phyloP scores from a whole-genome alignment of 2,329 filamentous ascomycete genomes.

The Chaetomium strumarium region DNA sequence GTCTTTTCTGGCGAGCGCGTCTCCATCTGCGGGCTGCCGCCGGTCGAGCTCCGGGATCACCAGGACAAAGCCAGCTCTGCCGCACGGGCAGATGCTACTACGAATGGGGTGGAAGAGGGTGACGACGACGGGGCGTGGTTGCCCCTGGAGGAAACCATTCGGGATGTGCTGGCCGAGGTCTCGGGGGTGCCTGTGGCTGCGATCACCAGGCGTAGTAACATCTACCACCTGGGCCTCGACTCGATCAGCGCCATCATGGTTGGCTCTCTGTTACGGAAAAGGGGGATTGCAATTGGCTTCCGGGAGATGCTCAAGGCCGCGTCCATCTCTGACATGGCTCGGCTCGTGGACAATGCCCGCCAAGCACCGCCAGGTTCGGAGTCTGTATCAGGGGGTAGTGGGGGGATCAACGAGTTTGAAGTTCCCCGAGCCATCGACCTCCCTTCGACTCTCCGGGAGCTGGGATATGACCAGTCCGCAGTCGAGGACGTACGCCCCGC shows the following conservation, averaged over 20 bases:
- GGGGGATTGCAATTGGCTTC: constrained; percentile 57
- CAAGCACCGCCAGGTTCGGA: neutral
- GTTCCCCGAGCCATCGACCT: constrained; percentile 32
- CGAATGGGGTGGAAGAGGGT: neutral
- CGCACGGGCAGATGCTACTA: neutral
- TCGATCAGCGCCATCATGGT: constrained; percentile 90
- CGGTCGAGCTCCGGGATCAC: constrained; percentile 30
- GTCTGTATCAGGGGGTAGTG: neutral
- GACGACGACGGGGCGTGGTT: constrained; percentile 31
- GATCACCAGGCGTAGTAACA: constrained; percentile 56
- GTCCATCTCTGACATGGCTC: constrained; percentile 60
- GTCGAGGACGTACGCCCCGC: constrained; percentile 60
- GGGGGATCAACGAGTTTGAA: neutral
- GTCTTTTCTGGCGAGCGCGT: constrained; percentile 45
- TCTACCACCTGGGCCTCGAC: constrained; percentile 84
- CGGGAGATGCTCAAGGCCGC: constrained; percentile 63
- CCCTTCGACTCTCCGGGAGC: constrained; percentile 33
- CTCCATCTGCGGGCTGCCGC: constrained; percentile 60
- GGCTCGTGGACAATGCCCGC: neutral
- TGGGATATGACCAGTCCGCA: constrained; percentile 36
- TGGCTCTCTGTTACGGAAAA: constrained; percentile 60
- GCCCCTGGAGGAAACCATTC: constrained; percentile 33
- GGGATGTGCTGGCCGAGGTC: constrained; percentile 47
- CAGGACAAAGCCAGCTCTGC: neutral
- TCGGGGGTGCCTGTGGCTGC: constrained; percentile 53